phyloP scores from a whole-genome alignment of 768 basidiomycete genomes.

The Lactarius hatsudake region DNA sequence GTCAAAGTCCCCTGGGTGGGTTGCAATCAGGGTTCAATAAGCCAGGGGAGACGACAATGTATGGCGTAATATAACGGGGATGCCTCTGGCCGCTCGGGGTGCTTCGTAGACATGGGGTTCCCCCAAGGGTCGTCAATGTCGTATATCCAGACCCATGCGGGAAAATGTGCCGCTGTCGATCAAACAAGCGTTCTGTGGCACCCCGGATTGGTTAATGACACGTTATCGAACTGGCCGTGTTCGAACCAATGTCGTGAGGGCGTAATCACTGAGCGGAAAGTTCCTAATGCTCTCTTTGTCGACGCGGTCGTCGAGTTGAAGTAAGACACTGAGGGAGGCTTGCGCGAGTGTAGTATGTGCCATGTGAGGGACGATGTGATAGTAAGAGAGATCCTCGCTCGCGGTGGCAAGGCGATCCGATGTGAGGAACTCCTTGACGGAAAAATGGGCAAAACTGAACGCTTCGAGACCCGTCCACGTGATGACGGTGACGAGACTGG shows the following conservation, averaged over 20 bases:
- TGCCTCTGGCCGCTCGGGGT: not conserved
- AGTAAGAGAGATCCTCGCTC: not conserved
- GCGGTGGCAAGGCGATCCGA: not conserved
- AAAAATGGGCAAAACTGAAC: not conserved
- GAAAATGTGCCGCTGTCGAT: not conserved
- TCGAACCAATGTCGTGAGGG: not conserved
- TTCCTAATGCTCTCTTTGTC: not conserved
- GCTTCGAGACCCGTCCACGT: not conserved
- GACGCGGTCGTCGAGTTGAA: not conserved
- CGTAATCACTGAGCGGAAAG: slow-evolving; percentile 1
- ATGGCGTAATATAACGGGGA: slow-evolving; percentile 1
- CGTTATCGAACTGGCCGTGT: not conserved
- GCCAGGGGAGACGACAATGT: not conserved
- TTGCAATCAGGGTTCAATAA: not conserved
- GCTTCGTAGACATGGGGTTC: not conserved
- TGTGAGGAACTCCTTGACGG: slow-evolving; percentile 4
- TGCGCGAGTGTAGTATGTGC: not conserved
- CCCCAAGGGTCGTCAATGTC: not conserved
- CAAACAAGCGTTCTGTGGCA: not conserved
- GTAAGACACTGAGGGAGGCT: not conserved
- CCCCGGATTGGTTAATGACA: not conserved
- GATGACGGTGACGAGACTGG: not conserved
- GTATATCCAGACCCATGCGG: slow-evolving; percentile 1
- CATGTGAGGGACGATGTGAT: not conserved
- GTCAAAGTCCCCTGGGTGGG: not conserved